A percentile compares a stretch with the other conserved stretches of the same genome.
Evolutionary conservation across 192 early-diverging fungal species (phyloP).

Genomic region (Backusella psychrophila): DNA sequence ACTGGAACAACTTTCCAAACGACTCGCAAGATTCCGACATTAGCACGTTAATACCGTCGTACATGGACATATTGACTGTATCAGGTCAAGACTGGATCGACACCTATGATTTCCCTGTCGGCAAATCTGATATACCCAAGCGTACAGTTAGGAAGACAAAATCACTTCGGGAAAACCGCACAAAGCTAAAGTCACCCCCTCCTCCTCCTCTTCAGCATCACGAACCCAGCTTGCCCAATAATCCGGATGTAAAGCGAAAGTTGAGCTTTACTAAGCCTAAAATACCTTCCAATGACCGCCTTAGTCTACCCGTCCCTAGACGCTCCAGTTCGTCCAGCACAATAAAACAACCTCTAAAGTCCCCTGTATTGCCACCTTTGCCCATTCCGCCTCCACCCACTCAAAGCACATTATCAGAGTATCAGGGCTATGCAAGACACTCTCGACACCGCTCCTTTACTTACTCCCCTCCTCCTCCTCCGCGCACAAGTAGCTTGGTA

Average conservation of each 20-base stretch:
- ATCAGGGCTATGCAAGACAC: constrained; percentile 13
- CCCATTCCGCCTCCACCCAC: not conserved
- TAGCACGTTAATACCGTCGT: not conserved
- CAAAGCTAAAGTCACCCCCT: not conserved
- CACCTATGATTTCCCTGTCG: not conserved
- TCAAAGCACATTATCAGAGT: not conserved
- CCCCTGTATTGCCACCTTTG: not conserved
- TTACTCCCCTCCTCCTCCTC: constrained; percentile 19
- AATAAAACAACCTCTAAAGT: not conserved
- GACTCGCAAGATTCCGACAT: constrained; percentile 4
- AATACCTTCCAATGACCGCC: not conserved
- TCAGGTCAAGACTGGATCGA: constrained; percentile 13
- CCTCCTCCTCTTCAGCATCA: not conserved
- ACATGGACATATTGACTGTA: constrained; percentile 1
- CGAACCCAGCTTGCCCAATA: not conserved
- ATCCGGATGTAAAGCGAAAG: not conserved
- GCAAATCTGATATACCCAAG: constrained; percentile 1
- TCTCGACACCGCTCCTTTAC: constrained; percentile 8
- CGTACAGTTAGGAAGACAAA: not conserved
- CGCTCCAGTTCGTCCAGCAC: not conserved
- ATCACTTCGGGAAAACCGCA: not conserved
- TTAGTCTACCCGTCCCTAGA: not conserved
- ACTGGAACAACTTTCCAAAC: not conserved
- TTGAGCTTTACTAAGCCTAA: not conserved
- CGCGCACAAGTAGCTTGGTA: not conserved